These are phyloP conservation scores for Singerocomus inundabilis DNA, from an alignment of 1,284 basidiomycete genomes.

Conservation along the genomic window DNA sequence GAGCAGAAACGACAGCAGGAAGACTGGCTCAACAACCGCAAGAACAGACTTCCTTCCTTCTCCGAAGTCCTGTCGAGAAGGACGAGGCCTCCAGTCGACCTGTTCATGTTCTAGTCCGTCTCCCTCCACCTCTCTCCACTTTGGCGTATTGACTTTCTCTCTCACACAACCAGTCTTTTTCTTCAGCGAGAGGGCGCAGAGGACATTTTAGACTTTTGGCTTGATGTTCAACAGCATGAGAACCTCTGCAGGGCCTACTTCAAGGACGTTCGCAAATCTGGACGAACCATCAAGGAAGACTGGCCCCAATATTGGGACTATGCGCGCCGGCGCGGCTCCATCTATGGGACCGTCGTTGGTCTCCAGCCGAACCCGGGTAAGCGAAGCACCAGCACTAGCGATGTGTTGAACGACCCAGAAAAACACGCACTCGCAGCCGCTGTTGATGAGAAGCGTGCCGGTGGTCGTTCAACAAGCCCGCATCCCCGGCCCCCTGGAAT, in stretches of 20 bases:
- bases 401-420: constrained; percentile 64
- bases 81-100: constrained; percentile 92
- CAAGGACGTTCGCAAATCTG: constrained; percentile 95
- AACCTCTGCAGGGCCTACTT: constrained; percentile 98
- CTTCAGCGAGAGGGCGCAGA: constrained; percentile 92
- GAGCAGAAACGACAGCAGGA: constrained; percentile 61
- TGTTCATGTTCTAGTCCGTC: constrained; percentile 95
- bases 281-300: constrained; percentile 87
- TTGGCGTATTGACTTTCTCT: constrained; percentile 2
- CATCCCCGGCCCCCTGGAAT: constrained; percentile 40
- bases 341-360: constrained; percentile 89
- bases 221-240: constrained; percentile 98
- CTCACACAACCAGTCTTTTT: constrained; percentile 57
- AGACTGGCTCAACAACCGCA: constrained; percentile 64
- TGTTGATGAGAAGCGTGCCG: constrained; percentile 48
- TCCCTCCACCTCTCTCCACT: neutral
- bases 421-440: constrained; percentile 52
- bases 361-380: constrained; percentile 61
- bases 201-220: constrained; percentile 97
- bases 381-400: constrained; percentile 73
- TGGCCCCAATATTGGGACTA: constrained; percentile 98
- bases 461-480: constrained; percentile 52
- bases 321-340: constrained; percentile 81
- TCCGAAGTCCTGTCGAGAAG: constrained; percentile 83
- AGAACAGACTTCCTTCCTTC: constrained; percentile 74